Percentiles rank a stretch among this genome's conserved stretches.
These are phyloP conservation scores for Hordeum marinum DNA, from an alignment of 176 grass and related monocot genomes.

Conservation along the genomic window DNA sequence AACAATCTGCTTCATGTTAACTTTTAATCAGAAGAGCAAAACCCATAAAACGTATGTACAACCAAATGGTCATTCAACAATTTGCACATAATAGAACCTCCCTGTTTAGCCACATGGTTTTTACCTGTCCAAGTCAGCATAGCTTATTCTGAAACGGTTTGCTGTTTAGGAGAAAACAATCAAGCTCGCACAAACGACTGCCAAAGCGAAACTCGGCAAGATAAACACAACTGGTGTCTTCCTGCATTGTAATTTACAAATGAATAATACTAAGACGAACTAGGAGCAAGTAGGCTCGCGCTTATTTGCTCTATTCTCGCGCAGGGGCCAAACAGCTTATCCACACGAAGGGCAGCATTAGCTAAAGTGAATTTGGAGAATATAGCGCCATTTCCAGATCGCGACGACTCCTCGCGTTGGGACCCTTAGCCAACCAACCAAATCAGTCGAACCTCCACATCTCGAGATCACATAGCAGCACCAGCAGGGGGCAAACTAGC, in stretches of 20 bases:
- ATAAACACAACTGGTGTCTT: not conserved
- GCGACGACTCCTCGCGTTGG: slow-evolving; percentile 22
- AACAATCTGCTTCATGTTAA: not conserved
- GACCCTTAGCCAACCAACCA: not conserved
- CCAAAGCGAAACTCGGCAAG: not conserved
- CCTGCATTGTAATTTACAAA: not conserved
- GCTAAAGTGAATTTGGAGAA: slow-evolving; percentile 9
- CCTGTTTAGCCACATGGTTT: not conserved
- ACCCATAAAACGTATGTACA: not conserved
- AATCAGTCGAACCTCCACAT: slow-evolving; percentile 13
- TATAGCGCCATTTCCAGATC: slow-evolving; percentile 24
- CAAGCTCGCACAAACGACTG: not conserved
- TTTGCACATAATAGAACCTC: not conserved
- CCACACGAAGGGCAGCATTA: not conserved
- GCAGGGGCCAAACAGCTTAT: not conserved
- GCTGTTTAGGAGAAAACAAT: not conserved
- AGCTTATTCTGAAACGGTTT: not conserved
- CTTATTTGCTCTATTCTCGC: not conserved
- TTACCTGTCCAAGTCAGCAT: not conserved
- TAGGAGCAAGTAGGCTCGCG: not conserved
- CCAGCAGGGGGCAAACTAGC: slow-evolving; percentile 1
- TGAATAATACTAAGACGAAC: not conserved
- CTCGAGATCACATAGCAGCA: slow-evolving; percentile 9
- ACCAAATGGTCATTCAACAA: slow-evolving; percentile 3
- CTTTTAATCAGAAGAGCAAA: not conserved